Percentiles rank a stretch among this genome's conserved stretches.
phyloP scores from a whole-genome alignment of 2,329 filamentous ascomycete genomes.

The Lecanoromycetidae sp. region DNA sequence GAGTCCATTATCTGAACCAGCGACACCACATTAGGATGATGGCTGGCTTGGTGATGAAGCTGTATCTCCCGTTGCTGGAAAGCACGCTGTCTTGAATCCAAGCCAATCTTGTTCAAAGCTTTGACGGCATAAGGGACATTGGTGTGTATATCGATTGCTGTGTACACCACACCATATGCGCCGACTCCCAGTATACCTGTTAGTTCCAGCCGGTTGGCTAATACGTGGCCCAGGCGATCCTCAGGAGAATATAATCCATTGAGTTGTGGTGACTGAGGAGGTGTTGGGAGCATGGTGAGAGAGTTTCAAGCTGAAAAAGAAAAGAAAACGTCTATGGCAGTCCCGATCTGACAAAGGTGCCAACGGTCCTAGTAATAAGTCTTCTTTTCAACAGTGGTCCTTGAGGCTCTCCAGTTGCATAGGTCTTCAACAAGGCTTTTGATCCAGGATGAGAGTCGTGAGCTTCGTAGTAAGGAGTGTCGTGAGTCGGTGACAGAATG shows the following conservation, averaged over 20 bases:
- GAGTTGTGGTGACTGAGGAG: slow-evolving; percentile 32
- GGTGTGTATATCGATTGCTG: slow-evolving; percentile 71
- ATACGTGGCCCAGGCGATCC: slow-evolving; percentile 71
- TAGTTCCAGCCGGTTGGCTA: slow-evolving; percentile 73
- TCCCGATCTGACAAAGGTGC: neutral
- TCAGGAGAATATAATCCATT: slow-evolving; percentile 52
- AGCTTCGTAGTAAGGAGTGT: neutral
- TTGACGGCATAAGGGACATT: slow-evolving; percentile 86
- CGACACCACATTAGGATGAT: slow-evolving; percentile 85
- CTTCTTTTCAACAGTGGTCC: slow-evolving; percentile 1
- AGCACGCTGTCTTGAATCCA: slow-evolving; percentile 74
- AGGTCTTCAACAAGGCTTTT: neutral
- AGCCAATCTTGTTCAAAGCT: slow-evolving; percentile 83
- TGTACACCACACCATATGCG: slow-evolving; percentile 93
- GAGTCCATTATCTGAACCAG: slow-evolving; percentile 89
- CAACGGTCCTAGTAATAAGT: neutral
- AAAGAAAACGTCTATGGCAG: neutral
- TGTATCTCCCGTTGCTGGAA: slow-evolving; percentile 92
- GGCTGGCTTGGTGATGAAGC: slow-evolving; percentile 77
- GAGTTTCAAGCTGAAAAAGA: slow-evolving; percentile 2
- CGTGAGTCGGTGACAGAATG: neutral
- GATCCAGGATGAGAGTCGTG: neutral
- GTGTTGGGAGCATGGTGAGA: slow-evolving; percentile 29
- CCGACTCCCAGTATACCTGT: slow-evolving; percentile 80
- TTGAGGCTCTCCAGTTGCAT: neutral